Evolutionary conservation across 371 early-diverging fungal species (phyloP), one percentile per base, ranked within the genome.

Genomic region (Haplosporangium sp.): DNA sequence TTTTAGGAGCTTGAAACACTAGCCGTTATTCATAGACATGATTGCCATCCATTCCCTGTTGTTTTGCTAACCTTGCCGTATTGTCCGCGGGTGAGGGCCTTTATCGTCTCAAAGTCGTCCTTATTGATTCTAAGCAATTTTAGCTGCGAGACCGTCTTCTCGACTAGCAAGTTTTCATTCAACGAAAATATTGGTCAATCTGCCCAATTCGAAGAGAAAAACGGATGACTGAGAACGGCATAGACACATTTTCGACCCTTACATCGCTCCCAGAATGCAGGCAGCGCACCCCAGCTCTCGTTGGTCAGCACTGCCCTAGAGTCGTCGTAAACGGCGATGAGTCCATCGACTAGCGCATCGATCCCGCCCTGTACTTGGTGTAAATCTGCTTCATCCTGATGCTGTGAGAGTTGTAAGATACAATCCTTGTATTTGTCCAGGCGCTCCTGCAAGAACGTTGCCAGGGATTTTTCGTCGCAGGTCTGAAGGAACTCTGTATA

Each of bases 31-130:
- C 59, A 41, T 29, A 36, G 42, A 7, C 12, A 43, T 42, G 14
- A 12, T 58, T 42, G 18, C 41, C 14, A 14, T 14, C 10, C 13
- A 10, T 13, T 10, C 41, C 23, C 21, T 18, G 14, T 50, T 56
- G 48, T 20, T n/a, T 41, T 18, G 12, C 67, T 71, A 69, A 94
- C 98, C 81, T 89, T 94, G 46, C 97, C 98, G 80, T 95, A 96
- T 46, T 95, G 95, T 3, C 99, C 98, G 55, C 93, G 91, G 4
- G 96, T 97, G 18, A 99, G 85, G 11, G 91, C 93, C 72, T 93
- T 90, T 29, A 98, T 81, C 40, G 93, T 84, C 74, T 94, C 93
- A 87, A 95, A 99, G 82, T 97, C 97, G 51, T 87, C 81, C 61
- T 91, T 90, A 81, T 93, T 91, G 58, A 94, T 74, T 20, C 96